These are phyloP conservation scores for Hyaloscypha hepaticicola DNA, from an alignment of 495 filamentous ascomycete genomes.

Conservation along the genomic window DNA sequence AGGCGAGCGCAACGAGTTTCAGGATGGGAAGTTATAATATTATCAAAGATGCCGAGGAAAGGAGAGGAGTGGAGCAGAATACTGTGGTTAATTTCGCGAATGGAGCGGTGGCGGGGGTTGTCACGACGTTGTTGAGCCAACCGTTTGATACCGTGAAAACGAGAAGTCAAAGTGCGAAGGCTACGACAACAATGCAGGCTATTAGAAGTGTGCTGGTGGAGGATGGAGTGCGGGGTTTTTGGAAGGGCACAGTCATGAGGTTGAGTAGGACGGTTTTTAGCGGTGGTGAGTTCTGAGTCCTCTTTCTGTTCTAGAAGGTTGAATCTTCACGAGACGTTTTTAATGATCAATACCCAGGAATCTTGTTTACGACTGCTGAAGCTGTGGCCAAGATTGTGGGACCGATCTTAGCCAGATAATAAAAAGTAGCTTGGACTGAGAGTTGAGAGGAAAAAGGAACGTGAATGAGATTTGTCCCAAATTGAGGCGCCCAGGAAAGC, in stretches of 20 bases:
- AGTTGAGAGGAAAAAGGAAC: no score
- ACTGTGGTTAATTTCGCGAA: conserved; percentile 56
- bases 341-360: conserved; percentile 14
- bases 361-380: conserved; percentile 29
- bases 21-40: conserved; percentile 68
- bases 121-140: conserved; percentile 63
- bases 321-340: neutral
- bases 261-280: conserved; percentile 60
- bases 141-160: conserved; percentile 71
- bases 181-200: conserved; percentile 53
- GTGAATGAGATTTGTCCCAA: no score
- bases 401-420: conserved; percentile 9
- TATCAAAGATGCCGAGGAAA: conserved; percentile 57
- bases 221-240: conserved; percentile 59
- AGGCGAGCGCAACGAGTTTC: conserved; percentile 61
- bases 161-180: conserved; percentile 55
- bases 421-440: neutral
- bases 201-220: conserved; percentile 50
- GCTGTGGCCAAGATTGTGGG: conserved; percentile 26
- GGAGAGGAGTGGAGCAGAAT: conserved; percentile 36
- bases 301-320: neutral
- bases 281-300: conserved; percentile 43
- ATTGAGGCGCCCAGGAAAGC: no score
- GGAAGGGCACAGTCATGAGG: conserved; percentile 68
- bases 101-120: conserved; percentile 56